These are phyloP conservation scores for Populus tomentosa DNA, from an alignment of 441 rosid species.

Conservation along the genomic window DNA sequence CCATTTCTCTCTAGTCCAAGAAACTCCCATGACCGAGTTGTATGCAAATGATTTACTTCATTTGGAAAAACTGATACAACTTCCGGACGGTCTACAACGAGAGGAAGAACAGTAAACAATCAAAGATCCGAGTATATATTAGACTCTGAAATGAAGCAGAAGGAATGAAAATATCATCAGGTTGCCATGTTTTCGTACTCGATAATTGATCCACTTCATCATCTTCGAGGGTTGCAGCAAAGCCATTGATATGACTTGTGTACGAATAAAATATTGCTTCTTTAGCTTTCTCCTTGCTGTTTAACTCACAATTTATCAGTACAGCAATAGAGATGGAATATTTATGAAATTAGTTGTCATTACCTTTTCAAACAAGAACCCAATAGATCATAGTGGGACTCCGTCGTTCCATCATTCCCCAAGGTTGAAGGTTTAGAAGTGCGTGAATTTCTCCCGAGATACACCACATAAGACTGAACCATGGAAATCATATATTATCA, in stretches of 20 bases:
- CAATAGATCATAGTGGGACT: conserved; percentile 39
- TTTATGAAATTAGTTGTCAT: not conserved
- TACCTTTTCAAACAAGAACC: conserved; percentile 44
- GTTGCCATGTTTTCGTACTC: conserved; percentile 19
- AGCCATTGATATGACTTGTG: too few species aligned
- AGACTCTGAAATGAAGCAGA: not conserved
- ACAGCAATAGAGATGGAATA: not conserved
- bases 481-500: not conserved
- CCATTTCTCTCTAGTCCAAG: conserved; percentile 38
- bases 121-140: not conserved
- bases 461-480: conserved; percentile 52
- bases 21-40: conserved; percentile 58
- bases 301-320: not conserved
- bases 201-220: conserved; percentile 42
- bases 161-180: not conserved
- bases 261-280: conserved; percentile 28
- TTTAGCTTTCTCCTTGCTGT: conserved; percentile 38
- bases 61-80: conserved; percentile 45
- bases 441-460: conserved; percentile 46
- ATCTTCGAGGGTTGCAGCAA: conserved; percentile 45
- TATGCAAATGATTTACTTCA: conserved; percentile 38
- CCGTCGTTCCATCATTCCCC: conserved; percentile 20
- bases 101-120: not conserved
- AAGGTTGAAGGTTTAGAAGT: conserved; percentile 28
- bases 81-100: conserved; percentile 31